phyloP scores from a whole-genome alignment of 345 rosid genomes.

The Sonneratia caseolaris region DNA sequence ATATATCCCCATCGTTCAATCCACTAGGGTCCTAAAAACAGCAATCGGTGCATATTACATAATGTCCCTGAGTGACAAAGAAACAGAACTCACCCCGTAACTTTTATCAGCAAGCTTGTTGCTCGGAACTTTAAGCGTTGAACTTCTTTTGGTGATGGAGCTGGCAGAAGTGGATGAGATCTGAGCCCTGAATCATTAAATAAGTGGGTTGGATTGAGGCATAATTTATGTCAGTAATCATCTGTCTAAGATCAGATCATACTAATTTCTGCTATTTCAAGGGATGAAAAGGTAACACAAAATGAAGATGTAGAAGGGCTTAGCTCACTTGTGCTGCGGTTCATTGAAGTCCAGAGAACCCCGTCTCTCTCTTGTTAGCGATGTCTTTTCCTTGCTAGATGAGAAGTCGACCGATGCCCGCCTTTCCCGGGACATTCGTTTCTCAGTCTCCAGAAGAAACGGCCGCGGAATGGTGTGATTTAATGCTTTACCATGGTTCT shows the following conservation, averaged over 20 bases:
- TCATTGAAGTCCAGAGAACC: constrained; percentile 15
- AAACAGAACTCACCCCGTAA: constrained; percentile 6
- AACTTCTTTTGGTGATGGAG: constrained; percentile 8
- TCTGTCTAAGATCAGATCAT: not conserved
- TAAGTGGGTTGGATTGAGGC: not conserved
- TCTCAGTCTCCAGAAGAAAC: constrained; percentile 27
- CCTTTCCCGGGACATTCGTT: constrained; percentile 23
- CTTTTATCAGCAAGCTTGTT: constrained; percentile 7
- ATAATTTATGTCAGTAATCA: not conserved
- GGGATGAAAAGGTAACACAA: not conserved
- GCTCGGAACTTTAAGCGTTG: constrained; percentile 5
- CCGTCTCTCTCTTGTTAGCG: constrained; percentile 9
- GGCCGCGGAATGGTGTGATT: constrained; percentile 31
- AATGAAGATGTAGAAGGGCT: not conserved
- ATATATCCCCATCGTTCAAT: not conserved
- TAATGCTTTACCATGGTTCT: not conserved
- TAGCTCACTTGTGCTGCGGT: constrained; percentile 15
- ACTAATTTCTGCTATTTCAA: not conserved
- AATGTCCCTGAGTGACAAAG: not conserved
- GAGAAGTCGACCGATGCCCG: constrained; percentile 12
- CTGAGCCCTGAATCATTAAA: constrained; percentile 12
- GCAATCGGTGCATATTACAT: not conserved
- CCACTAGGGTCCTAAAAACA: not conserved
- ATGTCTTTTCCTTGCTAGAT: constrained; percentile 9
- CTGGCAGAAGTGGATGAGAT: constrained; percentile 1